phyloP scores from a whole-genome alignment of 257 asterid species.

The Solanum pimpinellifolium region DNA sequence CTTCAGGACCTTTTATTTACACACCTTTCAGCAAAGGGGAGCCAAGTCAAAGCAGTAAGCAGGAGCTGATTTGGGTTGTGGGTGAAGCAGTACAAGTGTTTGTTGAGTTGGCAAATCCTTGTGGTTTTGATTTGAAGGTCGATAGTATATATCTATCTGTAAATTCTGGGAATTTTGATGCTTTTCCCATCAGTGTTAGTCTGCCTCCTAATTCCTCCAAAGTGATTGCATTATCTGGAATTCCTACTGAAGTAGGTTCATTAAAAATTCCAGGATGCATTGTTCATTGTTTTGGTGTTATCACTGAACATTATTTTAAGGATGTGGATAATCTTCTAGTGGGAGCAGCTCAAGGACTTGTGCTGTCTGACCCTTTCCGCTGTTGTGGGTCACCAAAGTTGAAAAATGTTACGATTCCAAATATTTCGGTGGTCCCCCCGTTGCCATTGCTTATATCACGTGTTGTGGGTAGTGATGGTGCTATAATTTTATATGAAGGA shows the following conservation, averaged over 20 bases:
- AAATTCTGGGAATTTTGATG: slow-evolving; percentile 80
- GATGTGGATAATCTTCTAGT: slow-evolving; percentile 82
- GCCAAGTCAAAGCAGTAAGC: slow-evolving; percentile 57
- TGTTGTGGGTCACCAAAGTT: slow-evolving; percentile 84
- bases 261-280: slow-evolving; percentile 86
- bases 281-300: slow-evolving; percentile 93
- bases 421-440: slow-evolving; percentile 72
- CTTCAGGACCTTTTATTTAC: slow-evolving; percentile 96
- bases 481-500: slow-evolving; percentile 87
- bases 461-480: slow-evolving; percentile 88
- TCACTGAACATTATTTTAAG: slow-evolving; percentile 92
- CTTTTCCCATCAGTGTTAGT: slow-evolving; percentile 79
- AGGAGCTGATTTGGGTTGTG: slow-evolving; percentile 82
- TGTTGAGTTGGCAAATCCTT: slow-evolving; percentile 98
- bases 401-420: slow-evolving; percentile 54
- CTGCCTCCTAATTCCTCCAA: slow-evolving; percentile 91
- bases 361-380: slow-evolving; percentile 96
- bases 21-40: slow-evolving; percentile 99
- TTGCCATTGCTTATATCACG: slow-evolving; percentile 74
- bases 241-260: slow-evolving; percentile 79
- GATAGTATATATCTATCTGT: slow-evolving; percentile 91
- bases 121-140: slow-evolving; percentile 92
- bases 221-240: slow-evolving; percentile 85
- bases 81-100: slow-evolving; percentile 96
- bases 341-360: slow-evolving; percentile 98